Conservation (phyloP, 192 early-diverging fungal species). For the Umbelopsis ramanniana region DNA sequence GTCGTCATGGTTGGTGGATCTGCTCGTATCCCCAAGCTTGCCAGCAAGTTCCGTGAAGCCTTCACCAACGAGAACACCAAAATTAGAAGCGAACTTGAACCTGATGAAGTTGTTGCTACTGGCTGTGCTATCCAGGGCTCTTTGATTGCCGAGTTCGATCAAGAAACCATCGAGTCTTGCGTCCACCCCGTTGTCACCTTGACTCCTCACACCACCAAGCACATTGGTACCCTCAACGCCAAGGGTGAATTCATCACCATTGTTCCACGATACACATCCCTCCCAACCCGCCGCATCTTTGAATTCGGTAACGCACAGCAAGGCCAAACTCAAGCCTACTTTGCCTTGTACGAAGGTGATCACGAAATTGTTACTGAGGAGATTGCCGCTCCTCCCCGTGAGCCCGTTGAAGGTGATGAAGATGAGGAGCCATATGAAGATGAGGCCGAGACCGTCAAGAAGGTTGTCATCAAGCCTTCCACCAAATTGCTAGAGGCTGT, state of each 20-base stretch:
- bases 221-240: conserved; percentile 75
- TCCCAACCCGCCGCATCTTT: conserved; percentile 82
- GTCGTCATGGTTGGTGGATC: conserved; percentile 86
- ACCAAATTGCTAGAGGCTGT: conserved; percentile 71
- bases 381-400: conserved; percentile 46
- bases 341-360: conserved; percentile 89
- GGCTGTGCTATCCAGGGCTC: conserved; percentile 92
- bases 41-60: conserved; percentile 69
- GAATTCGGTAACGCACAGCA: conserved; percentile 68
- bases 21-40: conserved; percentile 85
- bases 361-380: conserved; percentile 56
- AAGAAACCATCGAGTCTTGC: conserved; percentile 60
- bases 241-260: conserved; percentile 78
- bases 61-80: conserved; percentile 69
- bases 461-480: conserved; percentile 51
- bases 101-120: conserved; percentile 90
- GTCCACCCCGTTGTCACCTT: conserved; percentile 55
- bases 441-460: conserved; percentile 46
- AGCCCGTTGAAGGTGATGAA: conserved; percentile 59
- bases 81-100: conserved; percentile 82
- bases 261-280: conserved; percentile 81
- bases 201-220: conserved; percentile 68
- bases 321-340: conserved; percentile 72
- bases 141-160: conserved; percentile 67
- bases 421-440: conserved; percentile 49